Evolutionary conservation across 2,329 filamentous ascomycete species (phyloP), one percentile per base, ranked within the genome.

Genomic region (Hypoxylon sp.): DNA sequence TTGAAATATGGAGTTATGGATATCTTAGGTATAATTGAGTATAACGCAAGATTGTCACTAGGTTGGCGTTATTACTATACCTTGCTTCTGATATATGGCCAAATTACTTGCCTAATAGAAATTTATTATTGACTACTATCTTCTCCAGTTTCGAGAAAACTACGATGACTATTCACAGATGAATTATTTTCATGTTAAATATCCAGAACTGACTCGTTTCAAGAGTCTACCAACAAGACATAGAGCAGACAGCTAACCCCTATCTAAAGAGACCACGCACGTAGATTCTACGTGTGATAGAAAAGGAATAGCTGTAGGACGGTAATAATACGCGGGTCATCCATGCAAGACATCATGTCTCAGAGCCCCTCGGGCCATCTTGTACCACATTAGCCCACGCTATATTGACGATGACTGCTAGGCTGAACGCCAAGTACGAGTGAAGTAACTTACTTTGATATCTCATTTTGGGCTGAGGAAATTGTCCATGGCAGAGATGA

Each of bases 51-150:
- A 47, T 37, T 56, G 39, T 53, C 46, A 48, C 24, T 63, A 52
- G 44, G 52, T 35, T 57, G 47, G 59, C 56, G 42, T 58, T 63
- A 31, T 53, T n/a, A 39, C 17, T 55, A 35, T 57, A 24, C 19
- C 39, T 48, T 60, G 10, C 33, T 5, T 54, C 31, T 50, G n/a
- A 4, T 31, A 4, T 42, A 39, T 22, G 33, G 11, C 11, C 14
- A 29, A n/a, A 13, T 47, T 61, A 13, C 56, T 31, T 55, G 8
- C 2, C 17, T 5, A 39, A 52, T 46, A 5, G 5, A 19, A 31
- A 46, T n/a, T 35, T 17, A 26, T 24, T 14, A 6, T 48, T 39
- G 3, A 53, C 10, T 35, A 47, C 44, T 13, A 26, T 26, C 2
- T 29, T 29, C 11, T 24, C 4, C 4, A 3, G 3, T n/a, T 13